phyloP scores from a whole-genome alignment of 192 early-diverging fungal genomes.

The Mortierella antarctica region DNA sequence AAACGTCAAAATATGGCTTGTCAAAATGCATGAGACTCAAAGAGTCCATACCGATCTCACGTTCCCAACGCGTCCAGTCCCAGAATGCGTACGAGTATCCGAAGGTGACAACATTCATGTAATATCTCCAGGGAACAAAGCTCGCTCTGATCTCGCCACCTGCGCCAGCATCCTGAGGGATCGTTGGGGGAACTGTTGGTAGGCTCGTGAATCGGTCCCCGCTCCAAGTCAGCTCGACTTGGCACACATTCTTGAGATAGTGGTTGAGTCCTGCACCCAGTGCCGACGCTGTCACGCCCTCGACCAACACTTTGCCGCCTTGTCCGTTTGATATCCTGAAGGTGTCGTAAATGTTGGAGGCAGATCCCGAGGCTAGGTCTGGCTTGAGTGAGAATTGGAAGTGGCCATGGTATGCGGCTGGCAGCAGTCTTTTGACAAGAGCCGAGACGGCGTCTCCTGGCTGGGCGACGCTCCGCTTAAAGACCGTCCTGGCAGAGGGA shows the following conservation, averaged over 20 bases:
- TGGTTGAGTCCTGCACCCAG: slow-evolving; percentile 45
- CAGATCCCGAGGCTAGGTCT: slow-evolving; percentile 10
- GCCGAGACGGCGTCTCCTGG: slow-evolving; percentile 1
- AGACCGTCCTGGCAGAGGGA: not conserved
- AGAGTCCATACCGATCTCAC: slow-evolving; percentile 29
- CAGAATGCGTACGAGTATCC: slow-evolving; percentile 48
- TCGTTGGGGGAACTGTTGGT: slow-evolving; percentile 16
- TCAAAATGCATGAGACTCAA: not conserved
- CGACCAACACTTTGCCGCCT: slow-evolving; percentile 13
- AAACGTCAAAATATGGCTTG: not conserved
- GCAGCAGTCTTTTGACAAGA: slow-evolving; percentile 21
- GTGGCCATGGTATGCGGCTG: slow-evolving; percentile 18
- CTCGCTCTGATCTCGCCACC: slow-evolving; percentile 18
- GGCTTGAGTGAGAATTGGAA: slow-evolving; percentile 19
- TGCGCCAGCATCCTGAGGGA: not conserved
- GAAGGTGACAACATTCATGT: slow-evolving; percentile 53
- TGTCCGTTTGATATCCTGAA: slow-evolving; percentile 26
- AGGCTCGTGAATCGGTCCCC: slow-evolving; percentile 39
- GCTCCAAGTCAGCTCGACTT: slow-evolving; percentile 50
- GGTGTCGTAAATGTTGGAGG: slow-evolving; percentile 32
- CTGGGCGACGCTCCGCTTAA: not conserved
- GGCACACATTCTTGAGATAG: slow-evolving; percentile 32
- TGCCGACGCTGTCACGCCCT: slow-evolving; percentile 17
- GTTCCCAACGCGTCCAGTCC: slow-evolving; percentile 51
- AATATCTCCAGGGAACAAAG: slow-evolving; percentile 48